Conservation (phyloP, 2,329 filamentous ascomycete species). For the Neoscytalidium dimidiatum region DNA sequence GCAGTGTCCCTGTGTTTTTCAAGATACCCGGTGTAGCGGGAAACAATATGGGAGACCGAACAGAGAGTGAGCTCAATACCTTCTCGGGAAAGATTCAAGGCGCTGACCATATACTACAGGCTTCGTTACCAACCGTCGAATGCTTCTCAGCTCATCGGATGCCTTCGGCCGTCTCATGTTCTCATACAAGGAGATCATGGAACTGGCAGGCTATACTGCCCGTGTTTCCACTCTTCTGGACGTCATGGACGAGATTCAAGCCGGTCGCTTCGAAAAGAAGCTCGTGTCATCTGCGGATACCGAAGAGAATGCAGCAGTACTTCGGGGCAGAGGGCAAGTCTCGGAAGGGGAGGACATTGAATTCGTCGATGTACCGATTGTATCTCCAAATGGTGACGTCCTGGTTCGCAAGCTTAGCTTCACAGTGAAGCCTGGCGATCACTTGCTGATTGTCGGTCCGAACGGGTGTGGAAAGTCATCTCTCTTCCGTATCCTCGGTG, state of each 20-base stretch:
- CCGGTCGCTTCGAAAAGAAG: slow-evolving; percentile 93
- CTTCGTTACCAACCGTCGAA: slow-evolving; percentile 91
- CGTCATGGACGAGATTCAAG: slow-evolving; percentile 91
- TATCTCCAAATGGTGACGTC: slow-evolving; percentile 94
- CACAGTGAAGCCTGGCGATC: slow-evolving; percentile 80
- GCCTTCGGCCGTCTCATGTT: slow-evolving; percentile 97
- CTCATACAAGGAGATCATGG: slow-evolving; percentile 95
- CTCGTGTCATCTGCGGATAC: slow-evolving; percentile 85
- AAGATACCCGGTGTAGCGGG: slow-evolving; percentile 69
- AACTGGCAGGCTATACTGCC: slow-evolving; percentile 92
- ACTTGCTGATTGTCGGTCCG: slow-evolving; percentile 91
- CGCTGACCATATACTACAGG: slow-evolving; percentile 44
- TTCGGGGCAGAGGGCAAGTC: slow-evolving; percentile 78
- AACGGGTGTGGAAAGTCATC: slow-evolving; percentile 98
- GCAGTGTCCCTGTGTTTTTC: slow-evolving; percentile 94
- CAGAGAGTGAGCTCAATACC: slow-evolving; percentile 53
- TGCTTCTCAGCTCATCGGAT: slow-evolving; percentile 91
- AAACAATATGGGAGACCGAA: slow-evolving; percentile 67
- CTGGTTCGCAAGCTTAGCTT: slow-evolving; percentile 85
- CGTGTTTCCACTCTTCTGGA: slow-evolving; percentile 86
- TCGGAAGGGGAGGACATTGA: slow-evolving; percentile 81
- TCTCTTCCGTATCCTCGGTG: slow-evolving; percentile 92
- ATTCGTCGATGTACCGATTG: slow-evolving; percentile 88
- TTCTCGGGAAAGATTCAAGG: background rate
- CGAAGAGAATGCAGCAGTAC: slow-evolving; percentile 78